Conservation (phyloP, 78 protist genomes). For the Tieghemostelium lacteum region DNA sequence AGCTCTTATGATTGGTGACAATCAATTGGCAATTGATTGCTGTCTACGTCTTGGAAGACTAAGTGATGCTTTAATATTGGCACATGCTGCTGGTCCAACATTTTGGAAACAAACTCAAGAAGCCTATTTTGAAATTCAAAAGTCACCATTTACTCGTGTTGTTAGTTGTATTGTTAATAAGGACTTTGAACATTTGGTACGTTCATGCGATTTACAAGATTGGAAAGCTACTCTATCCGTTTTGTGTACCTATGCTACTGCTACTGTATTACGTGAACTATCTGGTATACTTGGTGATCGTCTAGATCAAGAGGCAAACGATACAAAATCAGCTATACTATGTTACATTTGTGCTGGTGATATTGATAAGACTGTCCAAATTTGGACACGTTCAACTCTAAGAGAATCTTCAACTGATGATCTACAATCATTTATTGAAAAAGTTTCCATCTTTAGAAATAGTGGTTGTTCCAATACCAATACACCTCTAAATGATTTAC, state of each 20-base stretch:
- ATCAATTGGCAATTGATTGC: constrained; percentile 80
- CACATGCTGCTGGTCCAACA: constrained; percentile 61
- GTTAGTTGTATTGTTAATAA: constrained; percentile 66
- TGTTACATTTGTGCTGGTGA: constrained; percentile 92
- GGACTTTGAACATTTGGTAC: constrained; percentile 71
- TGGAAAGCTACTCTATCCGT: constrained; percentile 86
- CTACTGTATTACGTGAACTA: constrained; percentile 66
- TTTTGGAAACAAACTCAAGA: constrained; percentile 80
- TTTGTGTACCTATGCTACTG: constrained; percentile 80
- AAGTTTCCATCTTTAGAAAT: constrained; percentile 56
- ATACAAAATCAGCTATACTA: constrained; percentile 70
- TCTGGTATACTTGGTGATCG: constrained; percentile 80
- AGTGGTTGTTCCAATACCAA: neutral
- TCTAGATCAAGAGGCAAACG: constrained; percentile 57
- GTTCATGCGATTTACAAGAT: constrained; percentile 3
- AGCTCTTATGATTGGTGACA: constrained; percentile 81
- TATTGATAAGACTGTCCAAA: constrained; percentile 53
- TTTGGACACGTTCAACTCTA: constrained; percentile 72
- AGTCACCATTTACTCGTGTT: constrained; percentile 47
- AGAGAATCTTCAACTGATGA: constrained; percentile 6
- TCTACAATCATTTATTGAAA: constrained; percentile 50
- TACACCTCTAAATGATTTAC: constrained; percentile 5
- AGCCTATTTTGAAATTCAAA: constrained; percentile 26
- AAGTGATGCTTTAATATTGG: constrained; percentile 88
- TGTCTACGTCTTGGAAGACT: constrained; percentile 81